phyloP scores from a whole-genome alignment of 2,329 filamentous ascomycete species.

The Fusarium haematococcum region DNA sequence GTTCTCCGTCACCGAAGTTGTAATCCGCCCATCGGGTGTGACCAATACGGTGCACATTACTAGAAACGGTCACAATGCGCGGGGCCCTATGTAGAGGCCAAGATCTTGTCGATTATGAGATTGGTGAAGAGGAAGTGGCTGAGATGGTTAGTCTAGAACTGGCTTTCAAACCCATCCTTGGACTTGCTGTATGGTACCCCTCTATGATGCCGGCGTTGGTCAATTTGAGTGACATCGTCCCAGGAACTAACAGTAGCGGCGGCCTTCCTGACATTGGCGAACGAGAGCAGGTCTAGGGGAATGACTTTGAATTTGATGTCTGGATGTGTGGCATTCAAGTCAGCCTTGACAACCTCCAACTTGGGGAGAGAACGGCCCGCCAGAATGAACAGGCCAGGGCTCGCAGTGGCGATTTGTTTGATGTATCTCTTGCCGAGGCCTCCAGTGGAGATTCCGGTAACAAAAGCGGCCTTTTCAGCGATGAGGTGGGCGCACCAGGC shows the following conservation, averaged over 20 bases:
- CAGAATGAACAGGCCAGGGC: not conserved
- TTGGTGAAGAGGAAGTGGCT: constrained; percentile 34
- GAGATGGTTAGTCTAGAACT: constrained; percentile 33
- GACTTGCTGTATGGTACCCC: constrained; percentile 10
- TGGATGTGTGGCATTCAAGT: not conserved
- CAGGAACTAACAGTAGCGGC: not conserved
- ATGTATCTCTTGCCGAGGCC: not conserved
- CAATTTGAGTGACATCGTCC: not conserved
- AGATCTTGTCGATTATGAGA: not conserved
- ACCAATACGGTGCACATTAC: not conserved
- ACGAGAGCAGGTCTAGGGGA: not conserved
- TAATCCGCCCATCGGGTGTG: not conserved
- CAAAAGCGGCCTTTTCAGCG: not conserved
- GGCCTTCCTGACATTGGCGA: not conserved
- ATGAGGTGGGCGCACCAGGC: not conserved
- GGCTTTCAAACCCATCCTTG: constrained; percentile 29
- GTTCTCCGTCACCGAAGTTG: not conserved
- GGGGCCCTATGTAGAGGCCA: not conserved
- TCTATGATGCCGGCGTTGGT: constrained; percentile 42
- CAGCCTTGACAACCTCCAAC: not conserved
- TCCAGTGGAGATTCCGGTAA: not conserved
- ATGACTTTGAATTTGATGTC: not conserved
- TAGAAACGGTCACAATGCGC: not conserved
- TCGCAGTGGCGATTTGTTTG: not conserved
- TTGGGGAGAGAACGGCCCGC: not conserved